These are phyloP conservation scores for Colletotrichum navitas DNA, from an alignment of 2,329 filamentous ascomycete species.

Conservation along the genomic window DNA sequence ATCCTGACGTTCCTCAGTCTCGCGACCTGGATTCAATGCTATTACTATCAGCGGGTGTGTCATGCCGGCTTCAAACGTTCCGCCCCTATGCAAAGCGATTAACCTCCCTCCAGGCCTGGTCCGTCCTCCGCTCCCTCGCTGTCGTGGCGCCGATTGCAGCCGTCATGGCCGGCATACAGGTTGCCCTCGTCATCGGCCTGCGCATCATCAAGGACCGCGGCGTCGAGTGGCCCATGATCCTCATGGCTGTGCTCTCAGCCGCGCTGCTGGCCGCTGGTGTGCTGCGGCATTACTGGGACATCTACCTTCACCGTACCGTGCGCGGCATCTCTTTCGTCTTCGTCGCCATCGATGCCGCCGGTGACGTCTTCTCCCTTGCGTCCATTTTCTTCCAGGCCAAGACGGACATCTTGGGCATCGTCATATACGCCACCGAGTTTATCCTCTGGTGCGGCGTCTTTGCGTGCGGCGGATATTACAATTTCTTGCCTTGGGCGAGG, in stretches of 20 bases:
- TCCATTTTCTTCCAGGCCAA: constrained; percentile 72
- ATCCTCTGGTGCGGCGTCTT: constrained; percentile 76
- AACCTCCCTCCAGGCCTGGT: constrained; percentile 60
- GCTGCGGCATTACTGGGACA: constrained; percentile 77
- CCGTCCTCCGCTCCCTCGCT: constrained; percentile 59
- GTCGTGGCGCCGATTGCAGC: constrained; percentile 64
- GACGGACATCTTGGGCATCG: constrained; percentile 71
- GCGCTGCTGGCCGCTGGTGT: constrained; percentile 74
- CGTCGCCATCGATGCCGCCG: constrained; percentile 76
- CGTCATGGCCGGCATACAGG: constrained; percentile 71
- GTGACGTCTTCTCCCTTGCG: constrained; percentile 75
- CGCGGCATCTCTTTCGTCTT: constrained; percentile 80
- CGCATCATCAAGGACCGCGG: constrained; percentile 57
- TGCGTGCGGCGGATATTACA: constrained; percentile 74
- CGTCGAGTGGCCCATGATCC: constrained; percentile 70
- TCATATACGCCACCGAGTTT: constrained; percentile 76
- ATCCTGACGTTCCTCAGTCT: constrained; percentile 58
- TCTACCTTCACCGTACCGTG: constrained; percentile 74
- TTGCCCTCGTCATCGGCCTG: constrained; percentile 69
- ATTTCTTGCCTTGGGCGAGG: constrained; percentile 69
- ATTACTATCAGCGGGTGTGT: constrained; percentile 56
- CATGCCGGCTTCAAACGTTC: constrained; percentile 28
- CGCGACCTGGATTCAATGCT: constrained; percentile 58
- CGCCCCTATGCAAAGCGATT: constrained; percentile 9
- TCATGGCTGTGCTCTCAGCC: constrained; percentile 77